Evolutionary conservation across 805 yeast genomes (phyloP), one percentile per base, ranked within the genome.

Genomic region (Hanseniaspora mollemarum): DNA sequence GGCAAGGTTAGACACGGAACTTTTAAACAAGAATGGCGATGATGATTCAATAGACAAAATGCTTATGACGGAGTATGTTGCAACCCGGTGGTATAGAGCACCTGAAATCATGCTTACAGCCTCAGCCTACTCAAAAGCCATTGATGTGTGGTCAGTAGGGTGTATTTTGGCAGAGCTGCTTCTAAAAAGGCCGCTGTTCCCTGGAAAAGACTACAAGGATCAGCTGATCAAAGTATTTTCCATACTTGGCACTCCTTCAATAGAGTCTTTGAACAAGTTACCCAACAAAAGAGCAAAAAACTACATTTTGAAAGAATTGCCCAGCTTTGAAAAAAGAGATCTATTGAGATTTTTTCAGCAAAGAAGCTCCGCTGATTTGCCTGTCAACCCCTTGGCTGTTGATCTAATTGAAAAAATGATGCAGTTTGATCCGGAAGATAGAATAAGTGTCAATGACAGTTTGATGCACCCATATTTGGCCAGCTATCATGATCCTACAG

Each of bases 51-150:
- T 37, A 8, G 53, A 50, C n/a, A 53, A 52, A 21, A 18, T 51
- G 29, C 62, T 63, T 1, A 83, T 90, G 94, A 90, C 97, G 2
- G 97, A 90, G 66, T 90, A 90, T 63, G 97, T 90, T 40, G 97
- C 97, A 9, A 90, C 97, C 3, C 72, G 97, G 57, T 90, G 97
- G 96, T 90, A 90, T 66, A 73, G 97, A 52, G 97, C 97, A 0
- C 97, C 97, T 0, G 97, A 90, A 60, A 87, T 90, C 63, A 90
- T 90, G 97, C 73, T 90, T 45, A 87, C 95, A 13, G 87, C 88
- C 59, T 90, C 87, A 56, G 86, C 83, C 60, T 90, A 90, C 68
- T 84, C 96, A 24, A 84, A 90, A 35, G 96, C 96, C 32, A 90
- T 90, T 60, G 97, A 90, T 66, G 79, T 90, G 29, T 90, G 97